Evolutionary conservation across 495 filamentous ascomycete species (phyloP), one percentile per base, ranked within the genome.

Genomic region (Pyrenula massariospora): DNA sequence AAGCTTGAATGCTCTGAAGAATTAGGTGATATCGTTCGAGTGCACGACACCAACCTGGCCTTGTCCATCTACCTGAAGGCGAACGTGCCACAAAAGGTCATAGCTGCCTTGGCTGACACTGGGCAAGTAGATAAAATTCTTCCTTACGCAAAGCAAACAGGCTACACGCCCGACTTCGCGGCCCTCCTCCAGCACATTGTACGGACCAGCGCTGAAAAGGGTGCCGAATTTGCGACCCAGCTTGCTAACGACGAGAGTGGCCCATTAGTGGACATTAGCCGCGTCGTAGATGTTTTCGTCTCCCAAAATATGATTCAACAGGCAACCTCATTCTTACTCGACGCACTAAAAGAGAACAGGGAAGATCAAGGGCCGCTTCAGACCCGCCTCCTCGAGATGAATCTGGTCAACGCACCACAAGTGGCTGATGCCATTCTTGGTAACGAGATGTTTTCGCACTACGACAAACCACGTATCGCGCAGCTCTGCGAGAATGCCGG

Each of bases 261-360:
- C 22, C 80, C 89, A 50, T 74, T 97, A 57, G 83, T 99, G 59
- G 92, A 96, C 59, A 81, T 99, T 58, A 91, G 95, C 64, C 91
- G 93, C 24, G 89, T 96, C 20, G 89, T 97, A 36, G 92, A 97
- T 68, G 88, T 99, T 49, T 99, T 99, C 82, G 82, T 94, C 66
- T 89, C 92, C 22, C 93, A 96, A 70, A 90, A 89, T 68, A 94
- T 97, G 91, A 80, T 96, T 52, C 93, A 97, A 69, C 89, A 95
- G 66, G 93, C 92, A 10, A 99, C 93, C 8, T 91, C 92, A 20
- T 97, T 99, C 82, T 74, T 99, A 31, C 79, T 99, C 22, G 94
- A 97, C 68, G 91, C 89, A 15, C 77, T 99, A 50, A 89, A 93
- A 70, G 87, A 88, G 56, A 95, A 99, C 75, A 86, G 86, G 62